These are phyloP conservation scores for Plenodomus lindquistii DNA, from an alignment of 2,329 filamentous ascomycete species.

Conservation along the genomic window DNA sequence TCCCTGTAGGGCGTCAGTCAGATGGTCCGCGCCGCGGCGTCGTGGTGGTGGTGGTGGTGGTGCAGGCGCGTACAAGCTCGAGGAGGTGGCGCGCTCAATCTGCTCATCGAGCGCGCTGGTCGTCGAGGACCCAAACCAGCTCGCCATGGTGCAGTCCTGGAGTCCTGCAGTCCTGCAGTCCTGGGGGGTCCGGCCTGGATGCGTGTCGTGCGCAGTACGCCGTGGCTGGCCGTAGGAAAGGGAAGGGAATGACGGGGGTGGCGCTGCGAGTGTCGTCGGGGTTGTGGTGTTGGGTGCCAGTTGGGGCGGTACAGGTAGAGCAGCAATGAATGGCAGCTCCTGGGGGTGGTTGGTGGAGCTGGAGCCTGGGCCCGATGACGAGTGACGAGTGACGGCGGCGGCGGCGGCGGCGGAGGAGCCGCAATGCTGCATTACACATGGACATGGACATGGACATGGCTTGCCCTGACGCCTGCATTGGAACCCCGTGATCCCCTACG, in stretches of 20 bases:
- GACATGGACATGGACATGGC: neutral
- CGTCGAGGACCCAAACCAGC: conserved; percentile 86
- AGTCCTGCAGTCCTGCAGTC: no score
- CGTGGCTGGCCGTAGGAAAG: no score
- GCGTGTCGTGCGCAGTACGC: no score
- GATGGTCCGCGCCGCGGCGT: neutral
- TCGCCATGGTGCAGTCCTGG: conserved; percentile 74
- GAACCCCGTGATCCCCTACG: neutral
- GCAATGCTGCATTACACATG: neutral
- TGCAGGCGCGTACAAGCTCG: conserved; percentile 71
- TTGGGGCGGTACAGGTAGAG: no score
- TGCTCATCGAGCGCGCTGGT: conserved; percentile 94
- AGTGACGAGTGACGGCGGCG: conserved; percentile 3
- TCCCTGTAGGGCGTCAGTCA: conserved; percentile 61
- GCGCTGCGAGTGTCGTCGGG: no score
- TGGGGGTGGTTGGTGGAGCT: neutral
- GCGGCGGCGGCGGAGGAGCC: conserved; percentile 1
- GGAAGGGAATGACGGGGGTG: no score
- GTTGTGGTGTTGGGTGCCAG: no score
- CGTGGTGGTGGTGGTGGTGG: neutral
- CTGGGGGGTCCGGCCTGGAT: no score
- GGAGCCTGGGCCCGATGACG: conserved; percentile 12
- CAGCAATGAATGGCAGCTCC: neutral
- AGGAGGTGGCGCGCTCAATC: conserved; percentile 91
- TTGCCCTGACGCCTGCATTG: neutral